A percentile compares a stretch with the other conserved stretches of the same genome.
Conservation (phyloP, 805 yeast species). For the Alloascoidea hylecoeti region DNA sequence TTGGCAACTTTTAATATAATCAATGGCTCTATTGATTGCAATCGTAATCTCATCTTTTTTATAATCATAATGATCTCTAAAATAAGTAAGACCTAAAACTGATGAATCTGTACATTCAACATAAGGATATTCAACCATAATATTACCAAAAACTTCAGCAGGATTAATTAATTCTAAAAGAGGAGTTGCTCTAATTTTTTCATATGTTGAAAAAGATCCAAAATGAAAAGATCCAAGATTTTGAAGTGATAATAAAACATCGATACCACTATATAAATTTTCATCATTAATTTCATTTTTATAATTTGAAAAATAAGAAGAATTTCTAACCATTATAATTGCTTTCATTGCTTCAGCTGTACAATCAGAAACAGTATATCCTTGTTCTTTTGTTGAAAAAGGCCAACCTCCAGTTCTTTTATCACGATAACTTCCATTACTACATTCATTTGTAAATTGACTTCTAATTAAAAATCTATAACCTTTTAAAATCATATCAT, state of each 20-base stretch:
- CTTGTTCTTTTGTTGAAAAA: conserved; percentile 89
- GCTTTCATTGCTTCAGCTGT: conserved; percentile 95
- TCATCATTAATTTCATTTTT: conserved; percentile 38
- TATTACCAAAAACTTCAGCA: conserved; percentile 95
- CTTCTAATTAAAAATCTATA: conserved; percentile 65
- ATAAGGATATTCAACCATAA: conserved; percentile 97
- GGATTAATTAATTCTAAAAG: conserved; percentile 72
- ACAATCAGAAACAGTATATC: conserved; percentile 93
- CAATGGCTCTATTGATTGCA: conserved; percentile 65
- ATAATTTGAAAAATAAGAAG: conserved; percentile 32
- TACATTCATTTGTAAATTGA: conserved; percentile 76
- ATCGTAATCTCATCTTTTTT: conserved; percentile 45
- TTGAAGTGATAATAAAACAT: conserved; percentile 62
- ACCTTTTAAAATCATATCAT: conserved; percentile 45
- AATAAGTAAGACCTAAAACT: conserved; percentile 76
- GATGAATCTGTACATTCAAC: conserved; percentile 97
- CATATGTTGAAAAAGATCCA: conserved; percentile 92
- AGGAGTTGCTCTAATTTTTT: conserved; percentile 69
- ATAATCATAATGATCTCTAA: conserved; percentile 51
- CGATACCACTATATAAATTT: conserved; percentile 54
- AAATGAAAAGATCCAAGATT: conserved; percentile 65
- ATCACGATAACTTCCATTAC: conserved; percentile 69
- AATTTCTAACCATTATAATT: conserved; percentile 75
- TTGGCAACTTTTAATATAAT: conserved; percentile 59
- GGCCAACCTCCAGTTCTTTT: conserved; percentile 88